Evolutionary conservation across 2,329 filamentous ascomycete species (phyloP).

Genomic region (Pseudogymnoascus sp.): DNA sequence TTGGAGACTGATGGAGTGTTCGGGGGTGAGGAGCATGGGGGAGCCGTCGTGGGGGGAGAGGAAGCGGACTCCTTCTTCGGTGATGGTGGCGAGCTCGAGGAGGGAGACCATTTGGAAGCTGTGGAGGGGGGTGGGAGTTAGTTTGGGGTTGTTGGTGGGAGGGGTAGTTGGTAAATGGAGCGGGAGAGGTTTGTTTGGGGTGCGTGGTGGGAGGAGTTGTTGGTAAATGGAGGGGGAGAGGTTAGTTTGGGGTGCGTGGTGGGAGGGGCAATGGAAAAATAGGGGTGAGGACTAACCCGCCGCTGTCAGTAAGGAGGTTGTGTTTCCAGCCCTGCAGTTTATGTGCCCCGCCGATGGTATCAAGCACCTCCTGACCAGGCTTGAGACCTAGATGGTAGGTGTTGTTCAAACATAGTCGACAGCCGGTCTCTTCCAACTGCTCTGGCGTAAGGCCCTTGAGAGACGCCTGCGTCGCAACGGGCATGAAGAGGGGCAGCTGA

Average conservation of each 20-base stretch:
- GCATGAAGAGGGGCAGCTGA: constrained; percentile 93
- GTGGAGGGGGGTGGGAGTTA: constrained; percentile 22
- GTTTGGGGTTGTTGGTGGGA: neutral
- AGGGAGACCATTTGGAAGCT: constrained; percentile 99
- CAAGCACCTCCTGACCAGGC: constrained; percentile 83
- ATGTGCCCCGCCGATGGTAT: constrained; percentile 85
- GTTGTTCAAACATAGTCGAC: constrained; percentile 90
- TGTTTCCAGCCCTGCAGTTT: constrained; percentile 91
- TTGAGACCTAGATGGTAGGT: constrained; percentile 96
- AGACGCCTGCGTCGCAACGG: constrained; percentile 92
- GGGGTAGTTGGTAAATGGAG: too few relatives aligned
- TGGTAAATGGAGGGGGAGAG: too few relatives aligned
- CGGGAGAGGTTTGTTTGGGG: too few relatives aligned
- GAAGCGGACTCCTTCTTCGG: constrained; percentile 89
- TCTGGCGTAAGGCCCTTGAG: constrained; percentile 90
- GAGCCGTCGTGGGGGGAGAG: constrained; percentile 92
- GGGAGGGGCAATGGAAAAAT: too few relatives aligned
- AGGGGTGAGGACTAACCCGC: constrained; percentile 44
- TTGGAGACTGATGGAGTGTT: constrained; percentile 92
- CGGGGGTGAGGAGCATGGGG: constrained; percentile 94
- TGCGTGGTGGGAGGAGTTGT: too few relatives aligned
- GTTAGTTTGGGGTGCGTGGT: neutral
- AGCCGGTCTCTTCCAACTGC: constrained; percentile 83
- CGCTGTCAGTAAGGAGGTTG: constrained; percentile 83
- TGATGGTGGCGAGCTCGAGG: constrained; percentile 85